Percentiles rank a stretch among this genome's conserved stretches.
These are phyloP conservation scores for Yamadazyma trypodendri DNA, from an alignment of 1,139 yeast species.

Conservation along the genomic window DNA sequence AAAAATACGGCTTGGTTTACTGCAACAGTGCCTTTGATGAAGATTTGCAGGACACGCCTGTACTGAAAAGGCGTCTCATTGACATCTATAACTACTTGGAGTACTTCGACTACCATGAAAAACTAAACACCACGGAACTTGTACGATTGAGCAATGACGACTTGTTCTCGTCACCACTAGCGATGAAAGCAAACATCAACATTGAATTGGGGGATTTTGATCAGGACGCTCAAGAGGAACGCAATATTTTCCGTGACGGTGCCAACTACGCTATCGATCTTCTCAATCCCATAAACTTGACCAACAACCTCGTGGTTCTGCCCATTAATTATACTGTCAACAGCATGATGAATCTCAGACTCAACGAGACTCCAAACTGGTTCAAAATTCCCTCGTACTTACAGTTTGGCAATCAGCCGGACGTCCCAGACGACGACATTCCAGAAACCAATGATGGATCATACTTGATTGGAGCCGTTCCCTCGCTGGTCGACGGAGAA, in stretches of 20 bases:
- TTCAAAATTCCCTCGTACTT: constrained; percentile 26
- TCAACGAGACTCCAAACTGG: constrained; percentile 17
- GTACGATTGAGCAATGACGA: constrained; percentile 18
- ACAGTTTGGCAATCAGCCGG: constrained; percentile 9
- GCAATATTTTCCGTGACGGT: constrained; percentile 11
- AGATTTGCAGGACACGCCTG: constrained; percentile 6
- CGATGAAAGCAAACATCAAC: constrained; percentile 14
- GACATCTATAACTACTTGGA: constrained; percentile 36
- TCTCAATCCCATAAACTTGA: constrained; percentile 34
- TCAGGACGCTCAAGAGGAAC: constrained; percentile 8
- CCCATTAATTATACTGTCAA: constrained; percentile 40
- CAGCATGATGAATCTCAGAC: constrained; percentile 26
- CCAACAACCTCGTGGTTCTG: constrained; percentile 39
- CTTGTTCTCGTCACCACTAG: constrained; percentile 20
- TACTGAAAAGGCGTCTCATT: constrained; percentile 19
- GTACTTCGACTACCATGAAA: constrained; percentile 31
- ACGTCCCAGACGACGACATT: constrained; percentile 16
- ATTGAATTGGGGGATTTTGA: constrained; percentile 11
- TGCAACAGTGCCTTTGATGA: constrained; percentile 14
- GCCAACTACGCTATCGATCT: constrained; percentile 26
- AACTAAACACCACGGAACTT: constrained; percentile 20
- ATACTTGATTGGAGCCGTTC: constrained; percentile 28
- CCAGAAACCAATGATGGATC: constrained; percentile 19
- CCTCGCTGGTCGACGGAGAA: constrained; percentile 6
- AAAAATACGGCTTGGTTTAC: constrained; percentile 35